Evolutionary conservation across 371 early-diverging fungal genomes (phyloP).

Genomic region (Apophysomyces ossiformis): DNA sequence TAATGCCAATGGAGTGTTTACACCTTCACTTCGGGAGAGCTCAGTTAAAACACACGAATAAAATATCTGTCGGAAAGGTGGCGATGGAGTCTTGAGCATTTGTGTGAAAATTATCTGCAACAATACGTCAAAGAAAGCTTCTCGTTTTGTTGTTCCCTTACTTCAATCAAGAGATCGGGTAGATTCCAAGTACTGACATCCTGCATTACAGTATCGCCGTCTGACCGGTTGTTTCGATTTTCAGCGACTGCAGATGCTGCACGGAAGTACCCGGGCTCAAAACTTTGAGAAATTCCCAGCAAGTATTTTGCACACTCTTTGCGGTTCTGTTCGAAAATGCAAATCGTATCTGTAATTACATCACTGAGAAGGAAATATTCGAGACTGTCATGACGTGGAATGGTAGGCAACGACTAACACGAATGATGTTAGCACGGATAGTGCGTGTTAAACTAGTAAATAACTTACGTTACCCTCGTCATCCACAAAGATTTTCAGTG

Average conservation of each 20-base stretch:
- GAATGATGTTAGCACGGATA: background rate
- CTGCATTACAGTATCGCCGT: slow-evolving; percentile 28
- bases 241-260: slow-evolving; percentile 26
- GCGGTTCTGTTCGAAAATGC: slow-evolving; percentile 79
- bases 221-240: slow-evolving; percentile 20
- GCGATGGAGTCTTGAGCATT: slow-evolving; percentile 71
- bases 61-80: slow-evolving; percentile 72
- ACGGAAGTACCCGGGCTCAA: slow-evolving; percentile 62
- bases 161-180: slow-evolving; percentile 46
- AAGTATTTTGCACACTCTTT: slow-evolving; percentile 81
- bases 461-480: slow-evolving; percentile 34
- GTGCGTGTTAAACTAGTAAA: too few species aligned
- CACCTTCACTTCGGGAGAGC: slow-evolving; percentile 74
- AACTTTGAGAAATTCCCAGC: slow-evolving; percentile 61
- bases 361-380: slow-evolving; percentile 83
- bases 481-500: slow-evolving; percentile 53
- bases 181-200: slow-evolving; percentile 37
- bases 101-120: slow-evolving; percentile 61
- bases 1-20: slow-evolving; percentile 67
- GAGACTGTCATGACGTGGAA: slow-evolving; percentile 61
- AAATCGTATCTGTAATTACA: slow-evolving; percentile 74
- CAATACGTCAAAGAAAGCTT: background rate
- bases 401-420: slow-evolving; percentile 30
- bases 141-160: slow-evolving; percentile 14
- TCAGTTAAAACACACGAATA: slow-evolving; percentile 85